Evolutionary conservation across 2,329 filamentous ascomycete genomes (phyloP).

Genomic region (Ascochyta fabae): DNA sequence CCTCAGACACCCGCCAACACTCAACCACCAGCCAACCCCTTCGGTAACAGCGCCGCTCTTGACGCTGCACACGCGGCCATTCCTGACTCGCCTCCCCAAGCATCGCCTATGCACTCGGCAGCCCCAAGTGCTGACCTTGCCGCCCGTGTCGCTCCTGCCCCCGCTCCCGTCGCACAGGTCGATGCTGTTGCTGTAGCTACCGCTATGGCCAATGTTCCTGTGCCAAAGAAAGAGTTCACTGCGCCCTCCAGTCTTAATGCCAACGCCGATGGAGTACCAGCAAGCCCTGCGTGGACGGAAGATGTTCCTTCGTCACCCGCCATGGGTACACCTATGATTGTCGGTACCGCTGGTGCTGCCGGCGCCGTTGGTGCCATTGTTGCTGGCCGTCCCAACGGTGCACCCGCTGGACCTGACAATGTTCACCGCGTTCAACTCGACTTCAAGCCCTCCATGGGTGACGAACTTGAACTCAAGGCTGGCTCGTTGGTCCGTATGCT

Average conservation of each 20-base stretch:
- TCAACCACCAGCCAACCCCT: constrained; percentile 63
- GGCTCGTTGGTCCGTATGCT: constrained; percentile 87
- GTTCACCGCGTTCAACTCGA: constrained; percentile 95
- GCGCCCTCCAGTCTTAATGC: constrained; percentile 60
- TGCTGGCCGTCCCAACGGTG: constrained; percentile 68
- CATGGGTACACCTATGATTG: constrained; percentile 19
- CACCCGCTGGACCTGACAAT: constrained; percentile 58
- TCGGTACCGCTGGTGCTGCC: constrained; percentile 39
- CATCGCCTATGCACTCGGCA: constrained; percentile 31
- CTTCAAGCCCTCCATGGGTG: constrained; percentile 89
- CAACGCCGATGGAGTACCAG: constrained; percentile 42
- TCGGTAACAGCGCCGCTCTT: constrained; percentile 47
- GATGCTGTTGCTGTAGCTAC: constrained; percentile 49
- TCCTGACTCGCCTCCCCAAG: constrained; percentile 34
- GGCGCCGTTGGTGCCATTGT: constrained; percentile 57
- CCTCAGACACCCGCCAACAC: constrained; percentile 40
- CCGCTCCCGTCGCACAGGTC: constrained; percentile 37
- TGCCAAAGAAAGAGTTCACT: constrained; percentile 37
- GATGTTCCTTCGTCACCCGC: constrained; percentile 60
- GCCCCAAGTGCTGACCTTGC: constrained; percentile 37
- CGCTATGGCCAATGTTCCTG: constrained; percentile 25
- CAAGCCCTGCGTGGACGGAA: constrained; percentile 69
- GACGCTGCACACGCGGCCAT: constrained; percentile 42
- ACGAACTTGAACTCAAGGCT: constrained; percentile 81
- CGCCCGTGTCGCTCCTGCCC: constrained; percentile 31